Base-by-base conservation (phyloP, 371 early-diverging fungal genomes). In the Lichtheimia corymbifera region DNA sequence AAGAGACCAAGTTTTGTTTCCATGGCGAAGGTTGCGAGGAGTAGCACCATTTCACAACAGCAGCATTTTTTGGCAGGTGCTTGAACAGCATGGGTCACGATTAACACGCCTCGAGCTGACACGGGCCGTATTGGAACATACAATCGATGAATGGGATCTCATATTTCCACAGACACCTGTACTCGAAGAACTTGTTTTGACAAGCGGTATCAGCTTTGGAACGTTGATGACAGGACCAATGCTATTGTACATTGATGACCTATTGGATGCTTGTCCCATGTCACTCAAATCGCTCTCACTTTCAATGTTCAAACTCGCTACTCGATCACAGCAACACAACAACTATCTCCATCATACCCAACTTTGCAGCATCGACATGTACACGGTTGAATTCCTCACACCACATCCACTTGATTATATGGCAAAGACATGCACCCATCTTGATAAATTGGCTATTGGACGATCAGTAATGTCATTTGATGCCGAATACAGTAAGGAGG, bases 21-120 rank as follows among this genome's bases (percentile, higher is more conserved):
- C 30, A 40, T 54, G 54, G 54, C 7, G n/a, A n/a, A 18, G 20
- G n/a, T 54, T 54, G 14, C 54, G 54, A 30, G 41, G 41, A 20
- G 41, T 40, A 20, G 54, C 54, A 9, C 54, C 54, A 5, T 54
- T 54, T 54, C 54, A 54, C 41, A 35, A 41, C 13, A 40, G 41
- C 28, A 20, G 40, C 41, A 54, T 54, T 7, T 20, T 54, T 14
- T 54, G 3, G 3, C 7, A 30, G n/a, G 30, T 54, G 18, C 13
- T 54, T 20, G 40, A 54, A 12, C 30, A 17, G 18, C 41, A 54
- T 22, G 54, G 54, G 0, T 41, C 7, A 41, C 20, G 54, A 13
- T 40, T 54, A 13, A 54, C 54, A 12, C 35, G 18, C 7, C 18
- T 54, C 12, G 54, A 54, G 22, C n/a, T 54, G 3, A 54, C 54